Base-by-base conservation (phyloP, 2,329 filamentous ascomycete genomes). In the Verticillium albo-atrum region DNA sequence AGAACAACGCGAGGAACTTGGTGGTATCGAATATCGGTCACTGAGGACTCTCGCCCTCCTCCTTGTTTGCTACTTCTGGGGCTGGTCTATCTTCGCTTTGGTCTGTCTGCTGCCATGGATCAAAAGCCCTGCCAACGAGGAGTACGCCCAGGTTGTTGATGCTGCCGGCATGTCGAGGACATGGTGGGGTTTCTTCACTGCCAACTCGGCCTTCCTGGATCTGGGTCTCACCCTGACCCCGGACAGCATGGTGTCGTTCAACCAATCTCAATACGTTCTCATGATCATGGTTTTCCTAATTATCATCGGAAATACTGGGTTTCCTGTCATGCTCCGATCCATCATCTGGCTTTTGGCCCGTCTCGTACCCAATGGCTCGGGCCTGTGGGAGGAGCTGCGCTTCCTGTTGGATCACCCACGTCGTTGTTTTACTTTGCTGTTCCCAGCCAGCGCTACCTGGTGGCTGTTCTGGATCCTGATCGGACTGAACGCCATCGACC, bases 381-480 rank as follows among this genome's bases (percentile, higher is more conserved):
- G 89, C 1, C 72, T 96, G 1, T 97, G 91, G 86, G 94, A 99
- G 72, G 94, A 97, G 71, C 78, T 98, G 12, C 85, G 86, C 37
- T 99, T 99, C 68, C 78, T 99, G 23, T 83, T 99, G 1, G 94
- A 98, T 68, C 95, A 99, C 67, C 95, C 95, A 1, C 89, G 95
- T 70, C 90, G 95, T 58, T 99, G 95, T 75, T 99, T 99, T 70
- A 99, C 95, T 0, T 79, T 99, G 15, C 79, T 99, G 0, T 99
- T 99, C 66, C 95, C 95, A 0, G 88, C 90, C 0, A 87, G 86
- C 58, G 92, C 94, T 2, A 98, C 91, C 1, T 98, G 95, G 95
- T 97, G 92, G 92, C 80, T 99, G 0, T 96, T 98, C 70, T 89
- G 86, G 74, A 89, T 97, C 30, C 79, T 99, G 6, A 79, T 96